A percentile compares a stretch with the other conserved stretches of the same genome.
phyloP scores from a whole-genome alignment of 1,284 basidiomycete species.

The Ustilago nuda region DNA sequence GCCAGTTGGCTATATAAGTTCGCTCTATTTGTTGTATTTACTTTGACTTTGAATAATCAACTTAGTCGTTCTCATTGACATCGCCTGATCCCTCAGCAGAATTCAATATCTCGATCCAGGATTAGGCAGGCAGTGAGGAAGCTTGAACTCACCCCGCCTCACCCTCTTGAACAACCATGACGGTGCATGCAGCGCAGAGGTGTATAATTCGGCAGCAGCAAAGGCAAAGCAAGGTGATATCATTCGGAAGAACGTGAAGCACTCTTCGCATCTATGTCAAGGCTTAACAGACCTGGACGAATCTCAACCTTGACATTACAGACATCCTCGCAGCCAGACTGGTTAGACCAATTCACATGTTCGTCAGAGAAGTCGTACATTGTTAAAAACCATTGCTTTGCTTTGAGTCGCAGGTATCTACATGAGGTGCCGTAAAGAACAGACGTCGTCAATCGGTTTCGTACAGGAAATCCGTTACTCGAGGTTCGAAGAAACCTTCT shows the following conservation, averaged over 20 bases:
- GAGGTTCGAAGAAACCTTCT: conserved; percentile 46
- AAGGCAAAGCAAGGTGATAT: conserved; percentile 14
- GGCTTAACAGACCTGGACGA: background rate
- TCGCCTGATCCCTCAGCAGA: too few species aligned
- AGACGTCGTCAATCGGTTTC: background rate
- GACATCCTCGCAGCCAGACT: too few species aligned
- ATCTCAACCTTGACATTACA: background rate
- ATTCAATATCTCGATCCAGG: too few species aligned
- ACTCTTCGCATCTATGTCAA: background rate
- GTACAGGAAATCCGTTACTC: conserved; percentile 25
- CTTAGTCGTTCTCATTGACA: too few species aligned
- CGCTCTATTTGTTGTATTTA: too few species aligned
- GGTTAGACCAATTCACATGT: too few species aligned
- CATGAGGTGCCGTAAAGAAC: background rate
- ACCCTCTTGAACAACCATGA: background rate
- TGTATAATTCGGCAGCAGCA: background rate
- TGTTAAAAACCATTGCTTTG: background rate
- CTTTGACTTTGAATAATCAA: too few species aligned
- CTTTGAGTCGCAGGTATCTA: background rate
- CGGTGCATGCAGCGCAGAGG: background rate
- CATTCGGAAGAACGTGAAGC: conserved; percentile 12
- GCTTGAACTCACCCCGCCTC: too few species aligned
- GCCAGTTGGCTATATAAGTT: too few species aligned
- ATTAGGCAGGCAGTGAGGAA: background rate
- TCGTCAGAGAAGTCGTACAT: background rate